Evolutionary conservation across 192 early-diverging fungal genomes (phyloP).

Genomic region (Mycoemilia scoparia): DNA sequence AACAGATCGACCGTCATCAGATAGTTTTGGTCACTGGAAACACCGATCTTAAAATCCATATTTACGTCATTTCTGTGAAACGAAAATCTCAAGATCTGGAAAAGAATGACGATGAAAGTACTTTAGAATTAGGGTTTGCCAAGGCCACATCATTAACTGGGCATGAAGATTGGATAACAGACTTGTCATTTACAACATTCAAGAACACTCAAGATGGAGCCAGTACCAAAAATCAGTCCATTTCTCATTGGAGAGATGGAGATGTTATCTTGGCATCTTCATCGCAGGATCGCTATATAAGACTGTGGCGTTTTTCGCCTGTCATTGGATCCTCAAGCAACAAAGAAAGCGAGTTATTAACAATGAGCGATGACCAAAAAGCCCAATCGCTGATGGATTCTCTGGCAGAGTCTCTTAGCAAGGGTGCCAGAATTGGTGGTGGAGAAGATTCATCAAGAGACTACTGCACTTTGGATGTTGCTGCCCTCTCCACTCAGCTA

Average conservation of each 20-base stretch:
- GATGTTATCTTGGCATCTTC: conserved; percentile 76
- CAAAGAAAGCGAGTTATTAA: neutral
- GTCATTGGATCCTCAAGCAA: neutral
- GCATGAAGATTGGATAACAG: conserved; percentile 87
- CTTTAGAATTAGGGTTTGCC: conserved; percentile 50
- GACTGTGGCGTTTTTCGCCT: conserved; percentile 48
- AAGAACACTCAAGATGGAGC: conserved; percentile 9
- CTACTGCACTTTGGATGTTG: no score
- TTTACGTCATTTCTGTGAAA: conserved; percentile 38
- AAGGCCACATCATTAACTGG: conserved; percentile 51
- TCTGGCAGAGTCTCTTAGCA: neutral
- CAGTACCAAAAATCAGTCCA: conserved; percentile 2
- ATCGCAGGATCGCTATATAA: conserved; percentile 83
- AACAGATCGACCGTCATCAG: conserved; percentile 8
- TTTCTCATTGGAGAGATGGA: conserved; percentile 39
- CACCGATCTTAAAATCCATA: conserved; percentile 54
- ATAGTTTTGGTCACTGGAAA: conserved; percentile 65
- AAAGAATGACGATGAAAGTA: no score
- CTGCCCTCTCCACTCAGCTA: conserved; percentile 27
- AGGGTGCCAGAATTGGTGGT: neutral
- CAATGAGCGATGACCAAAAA: neutral
- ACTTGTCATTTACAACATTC: conserved; percentile 52
- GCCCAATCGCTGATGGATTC: conserved; percentile 10
- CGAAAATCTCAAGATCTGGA: conserved; percentile 5
- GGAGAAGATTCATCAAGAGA: no score